These are phyloP conservation scores for Polysphondylium violaceum DNA, from an alignment of 78 protist species.

Conservation along the genomic window DNA sequence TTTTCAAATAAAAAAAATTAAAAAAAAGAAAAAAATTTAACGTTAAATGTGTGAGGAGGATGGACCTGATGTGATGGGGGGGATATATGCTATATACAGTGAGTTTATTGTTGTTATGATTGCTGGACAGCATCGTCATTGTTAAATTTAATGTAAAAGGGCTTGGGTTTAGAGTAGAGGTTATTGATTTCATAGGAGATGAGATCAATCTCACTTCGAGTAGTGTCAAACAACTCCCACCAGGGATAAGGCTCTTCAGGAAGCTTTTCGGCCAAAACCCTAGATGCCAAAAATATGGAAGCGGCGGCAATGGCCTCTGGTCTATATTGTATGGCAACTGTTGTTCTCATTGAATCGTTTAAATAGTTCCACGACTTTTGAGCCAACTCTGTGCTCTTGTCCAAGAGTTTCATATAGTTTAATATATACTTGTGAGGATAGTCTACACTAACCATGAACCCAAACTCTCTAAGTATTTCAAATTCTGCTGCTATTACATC, in stretches of 20 bases:
- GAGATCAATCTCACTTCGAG: conserved; percentile 27
- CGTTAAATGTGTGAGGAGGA: too few species aligned
- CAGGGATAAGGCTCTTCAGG: conserved; percentile 81
- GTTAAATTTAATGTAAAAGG: conserved; percentile 56
- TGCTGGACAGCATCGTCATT: too few species aligned
- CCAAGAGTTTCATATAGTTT: conserved; percentile 53
- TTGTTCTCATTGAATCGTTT: conserved; percentile 90
- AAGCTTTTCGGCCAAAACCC: conserved; percentile 16
- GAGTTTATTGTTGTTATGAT: too few species aligned
- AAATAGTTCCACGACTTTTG: conserved; percentile 92
- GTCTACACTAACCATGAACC: conserved; percentile 72
- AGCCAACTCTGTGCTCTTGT: conserved; percentile 76
- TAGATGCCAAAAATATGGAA: conserved; percentile 70
- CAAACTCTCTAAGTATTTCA: conserved; percentile 68
- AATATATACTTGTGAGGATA: conserved; percentile 87
- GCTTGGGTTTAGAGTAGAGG: conserved; percentile 37
- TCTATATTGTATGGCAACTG: conserved; percentile 81
- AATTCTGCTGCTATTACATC: conserved; percentile 78
- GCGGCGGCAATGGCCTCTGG: conserved; percentile 84
- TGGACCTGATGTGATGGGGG: too few species aligned
- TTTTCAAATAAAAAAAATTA: too few species aligned
- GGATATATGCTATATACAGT: too few species aligned
- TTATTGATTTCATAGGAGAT: conserved; percentile 31
- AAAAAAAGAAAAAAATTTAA: too few species aligned
- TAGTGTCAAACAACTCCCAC: conserved; percentile 87